These are phyloP conservation scores for Rauvolfia tetraphylla DNA, from an alignment of 257 asterid genomes.

Conservation along the genomic window DNA sequence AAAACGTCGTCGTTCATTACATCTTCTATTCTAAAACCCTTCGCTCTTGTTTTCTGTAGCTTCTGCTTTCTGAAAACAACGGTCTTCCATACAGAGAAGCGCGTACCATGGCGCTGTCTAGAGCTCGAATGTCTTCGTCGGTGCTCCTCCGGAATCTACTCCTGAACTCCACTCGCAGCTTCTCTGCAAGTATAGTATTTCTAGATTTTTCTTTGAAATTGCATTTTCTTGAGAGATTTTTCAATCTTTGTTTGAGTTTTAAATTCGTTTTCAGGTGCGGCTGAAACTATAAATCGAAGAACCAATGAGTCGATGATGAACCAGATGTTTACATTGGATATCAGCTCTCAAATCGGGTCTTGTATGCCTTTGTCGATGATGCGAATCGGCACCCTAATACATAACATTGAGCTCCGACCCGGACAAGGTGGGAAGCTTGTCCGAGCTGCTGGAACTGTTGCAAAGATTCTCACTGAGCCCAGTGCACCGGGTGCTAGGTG, in stretches of 20 bases:
- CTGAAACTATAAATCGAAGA: background rate
- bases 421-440: slow-evolving; percentile 81
- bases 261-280: slow-evolving; percentile 7
- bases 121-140: slow-evolving; percentile 7
- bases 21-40: no score
- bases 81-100: background rate
- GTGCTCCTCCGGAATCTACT: slow-evolving; percentile 2
- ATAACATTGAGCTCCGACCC: slow-evolving; percentile 89
- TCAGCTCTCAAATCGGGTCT: slow-evolving; percentile 24
- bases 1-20: no score
- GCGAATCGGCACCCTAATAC: slow-evolving; percentile 65
- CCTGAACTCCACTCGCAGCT: background rate
- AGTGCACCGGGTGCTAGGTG: slow-evolving; percentile 47
- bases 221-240: background rate
- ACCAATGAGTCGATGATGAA: slow-evolving; percentile 6
- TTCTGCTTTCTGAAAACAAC: background rate
- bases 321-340: slow-evolving; percentile 12
- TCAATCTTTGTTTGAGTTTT: background rate
- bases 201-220: background rate
- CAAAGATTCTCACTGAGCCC: slow-evolving; percentile 80
- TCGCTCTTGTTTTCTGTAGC: no score
- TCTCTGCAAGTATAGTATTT: background rate
- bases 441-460: slow-evolving; percentile 67
- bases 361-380: slow-evolving; percentile 29
- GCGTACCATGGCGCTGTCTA: slow-evolving; percentile 4